Evolutionary conservation across 108 stramenopile species (phyloP), one percentile per base, ranked within the genome.

Genomic region (Skeletonema potamos): DNA sequence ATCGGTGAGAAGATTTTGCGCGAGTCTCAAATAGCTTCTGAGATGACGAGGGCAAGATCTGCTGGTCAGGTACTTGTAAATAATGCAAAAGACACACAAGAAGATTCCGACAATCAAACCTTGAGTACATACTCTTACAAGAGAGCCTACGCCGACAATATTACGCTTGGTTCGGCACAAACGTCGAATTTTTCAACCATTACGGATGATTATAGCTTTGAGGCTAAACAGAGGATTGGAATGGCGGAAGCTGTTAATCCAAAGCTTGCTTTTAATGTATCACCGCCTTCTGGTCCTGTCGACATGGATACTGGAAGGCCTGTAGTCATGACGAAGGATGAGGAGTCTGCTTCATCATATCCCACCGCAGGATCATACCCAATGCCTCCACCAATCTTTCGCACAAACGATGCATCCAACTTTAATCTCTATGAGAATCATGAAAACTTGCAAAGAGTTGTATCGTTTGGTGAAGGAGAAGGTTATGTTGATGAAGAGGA

Each of bases 401-500:
- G 15, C 18, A 15, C 28, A 0, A 44, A 57, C 58, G 37, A 70
- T 56, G 58, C 69, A 28, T 44, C 37, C 4, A 58, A 71, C 44
- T 48, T 54, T 15, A 28, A 26, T 2, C 15, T 48, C 22, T 71
- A 71, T 36, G 60, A 71, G 48, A 71, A 61, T 30, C 30, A 37
- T 24, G 61, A 62, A 27, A 26, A 71, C 44, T 46, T 71, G 39
- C 24, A 29, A 6, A 61, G 44, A 34, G 36, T 71, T 15, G 46
- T 71, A 30, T 71, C 70, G 9, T 71, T 33, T 27, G 70, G 61
- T 26, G 70, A 62, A 61, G 70, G 59, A 51, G 59, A 28, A 32
- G 66, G 66, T 0, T 62, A 48, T 27, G 70, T 54, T 7, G 61
- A 71, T 51, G 70, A 71, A 62, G 70, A 71, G 30, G 70, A 48